Conservation (phyloP, 1,284 basidiomycete species). For the Cryptococcus neoformans region DNA sequence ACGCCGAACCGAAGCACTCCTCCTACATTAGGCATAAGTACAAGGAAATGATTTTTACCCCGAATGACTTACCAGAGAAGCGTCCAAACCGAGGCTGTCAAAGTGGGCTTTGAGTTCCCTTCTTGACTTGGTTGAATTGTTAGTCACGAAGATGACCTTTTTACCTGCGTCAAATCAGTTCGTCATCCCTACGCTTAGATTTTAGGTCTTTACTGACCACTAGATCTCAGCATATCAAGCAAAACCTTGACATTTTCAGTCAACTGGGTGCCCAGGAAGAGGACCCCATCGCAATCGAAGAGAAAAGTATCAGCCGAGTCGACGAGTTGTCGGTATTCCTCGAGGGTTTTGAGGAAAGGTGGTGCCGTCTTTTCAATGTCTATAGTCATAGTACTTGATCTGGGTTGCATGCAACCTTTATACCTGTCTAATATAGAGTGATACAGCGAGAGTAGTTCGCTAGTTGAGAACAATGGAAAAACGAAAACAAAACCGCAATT, state of each 20-base stretch:
- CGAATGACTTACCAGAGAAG: constrained; percentile 7
- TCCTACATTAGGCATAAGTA: constrained; percentile 56
- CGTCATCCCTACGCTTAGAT: neutral
- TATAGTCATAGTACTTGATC: neutral
- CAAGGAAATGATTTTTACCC: too few species aligned
- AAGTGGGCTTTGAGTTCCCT: constrained; percentile 86
- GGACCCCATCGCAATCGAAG: constrained; percentile 92
- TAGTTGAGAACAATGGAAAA: neutral
- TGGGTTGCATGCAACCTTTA: neutral
- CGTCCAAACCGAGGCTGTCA: constrained; percentile 66
- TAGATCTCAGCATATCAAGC: constrained; percentile 60
- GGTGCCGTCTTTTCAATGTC: constrained; percentile 19
- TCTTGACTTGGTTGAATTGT: constrained; percentile 95
- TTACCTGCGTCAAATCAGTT: constrained; percentile 59
- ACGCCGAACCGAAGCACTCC: constrained; percentile 95
- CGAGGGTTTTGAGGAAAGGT: constrained; percentile 31
- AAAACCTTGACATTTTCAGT: constrained; percentile 75
- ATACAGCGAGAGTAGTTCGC: too few species aligned
- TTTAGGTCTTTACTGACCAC: constrained; percentile 14
- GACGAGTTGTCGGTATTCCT: constrained; percentile 50
- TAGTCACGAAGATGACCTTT: constrained; percentile 90
- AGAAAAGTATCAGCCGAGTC: constrained; percentile 87
- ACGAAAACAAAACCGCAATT: neutral
- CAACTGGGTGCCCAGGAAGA: constrained; percentile 79
- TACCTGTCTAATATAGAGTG: neutral